Evolutionary conservation across 352 stramenopile genomes (phyloP), one percentile per base, ranked within the genome.

Genomic region (Peronospora belbahrii): DNA sequence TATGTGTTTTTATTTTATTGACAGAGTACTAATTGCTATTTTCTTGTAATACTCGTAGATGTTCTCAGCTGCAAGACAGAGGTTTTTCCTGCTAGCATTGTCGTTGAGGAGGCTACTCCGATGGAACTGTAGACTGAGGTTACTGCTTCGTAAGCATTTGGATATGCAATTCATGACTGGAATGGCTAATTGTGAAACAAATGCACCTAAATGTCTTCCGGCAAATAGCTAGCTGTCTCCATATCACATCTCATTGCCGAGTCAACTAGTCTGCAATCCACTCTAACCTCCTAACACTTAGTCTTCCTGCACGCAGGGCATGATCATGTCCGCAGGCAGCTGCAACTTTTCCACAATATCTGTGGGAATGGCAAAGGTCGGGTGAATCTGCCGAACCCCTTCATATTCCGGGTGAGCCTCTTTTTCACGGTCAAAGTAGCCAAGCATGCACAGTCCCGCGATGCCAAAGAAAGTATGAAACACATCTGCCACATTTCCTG

Each of bases 381-480:
- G 91, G 57, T 98, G 90, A 43, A 98, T 94, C 31, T 85, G 64
- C 38, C 87, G 72, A 55, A 95, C 95, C 19, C 41, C 52, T 34
- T 59, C 64, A 42, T 83, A 84, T 36, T 87, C 65, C 0, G 71
- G 67, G 33, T 85, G 67, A 0, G 38, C 35, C 2, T 55, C 59
- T 51, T 79, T 68, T 41, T 85, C 79, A 14, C 67, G 62, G n/a
- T 88, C 66, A 58, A 97, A 96, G 59, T 95, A 92, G 5, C 88
- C 88, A 14, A 98, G 83, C 65, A 99, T 89, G 23, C 72, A 89
- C 4, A 98, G 67, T 19, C 95, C 96, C 32, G 81, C 86, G 60
- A 98, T 92, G 18, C 95, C 96, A 62, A 99, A 99, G 66, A 99
- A 99, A 2, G 96, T 99, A 65, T 99, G 96, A 66, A 98, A 99